phyloP scores from a whole-genome alignment of 2,329 filamentous ascomycete genomes.

The Colletotrichum abscissum region DNA sequence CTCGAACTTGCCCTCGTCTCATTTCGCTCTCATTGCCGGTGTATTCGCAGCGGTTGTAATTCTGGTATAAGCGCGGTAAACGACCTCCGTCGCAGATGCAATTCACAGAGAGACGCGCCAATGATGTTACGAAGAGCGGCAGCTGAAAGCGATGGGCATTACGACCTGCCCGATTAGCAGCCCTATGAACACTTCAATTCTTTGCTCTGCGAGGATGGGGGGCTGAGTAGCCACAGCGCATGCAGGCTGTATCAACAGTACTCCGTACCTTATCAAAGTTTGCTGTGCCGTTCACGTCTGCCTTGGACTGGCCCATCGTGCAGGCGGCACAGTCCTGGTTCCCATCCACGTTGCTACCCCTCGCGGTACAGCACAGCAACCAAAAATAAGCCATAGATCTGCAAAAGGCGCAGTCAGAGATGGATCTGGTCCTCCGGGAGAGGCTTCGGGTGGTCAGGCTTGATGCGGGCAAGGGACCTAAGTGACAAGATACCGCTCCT shows the following conservation, averaged over 20 bases:
- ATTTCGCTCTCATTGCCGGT: slow-evolving; percentile 7
- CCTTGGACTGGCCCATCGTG: background rate
- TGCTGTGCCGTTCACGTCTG: slow-evolving; percentile 1
- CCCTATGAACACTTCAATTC: background rate
- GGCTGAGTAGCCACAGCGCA: background rate
- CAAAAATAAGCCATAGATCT: slow-evolving; percentile 6
- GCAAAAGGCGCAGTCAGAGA: background rate
- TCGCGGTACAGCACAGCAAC: background rate
- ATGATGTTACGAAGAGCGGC: background rate
- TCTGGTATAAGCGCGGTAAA: slow-evolving; percentile 13
- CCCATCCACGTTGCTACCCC: background rate
- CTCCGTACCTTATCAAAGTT: slow-evolving; percentile 6
- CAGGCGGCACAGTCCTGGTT: background rate
- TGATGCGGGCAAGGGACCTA: background rate
- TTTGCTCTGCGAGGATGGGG: background rate
- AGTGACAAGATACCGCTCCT: background rate
- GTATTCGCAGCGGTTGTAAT: slow-evolving; percentile 9
- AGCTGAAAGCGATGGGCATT: slow-evolving; percentile 3
- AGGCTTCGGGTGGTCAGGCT: background rate
- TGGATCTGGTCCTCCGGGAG: slow-evolving; percentile 1
- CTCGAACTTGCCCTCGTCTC: slow-evolving; percentile 5
- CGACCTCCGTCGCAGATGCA: background rate
- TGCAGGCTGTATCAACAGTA: background rate
- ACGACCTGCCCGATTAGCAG: slow-evolving; percentile 25
- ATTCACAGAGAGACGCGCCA: background rate